Percentiles rank a stretch among this genome's conserved stretches.
phyloP scores from a whole-genome alignment of 192 early-diverging fungal species.

The Gryganskiella cystojenkinii region DNA sequence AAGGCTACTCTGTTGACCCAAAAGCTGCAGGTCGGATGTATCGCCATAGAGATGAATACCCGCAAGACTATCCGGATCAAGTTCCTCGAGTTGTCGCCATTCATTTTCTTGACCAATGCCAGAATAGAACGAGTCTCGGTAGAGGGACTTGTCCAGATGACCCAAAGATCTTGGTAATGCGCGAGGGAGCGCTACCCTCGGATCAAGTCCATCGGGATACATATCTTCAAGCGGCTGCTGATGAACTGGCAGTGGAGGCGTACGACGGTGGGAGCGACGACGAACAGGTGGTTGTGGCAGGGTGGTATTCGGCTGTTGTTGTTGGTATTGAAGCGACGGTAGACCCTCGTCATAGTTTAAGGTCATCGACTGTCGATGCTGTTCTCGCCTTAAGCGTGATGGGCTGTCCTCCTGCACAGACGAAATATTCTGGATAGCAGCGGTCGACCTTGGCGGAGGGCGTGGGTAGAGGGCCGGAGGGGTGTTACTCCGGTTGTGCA shows the following conservation, averaged over 20 bases:
- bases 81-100: conserved; percentile 37
- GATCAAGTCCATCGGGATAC: conserved; percentile 39
- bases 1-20: not conserved
- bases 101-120: conserved; percentile 46
- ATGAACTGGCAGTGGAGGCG: not conserved
- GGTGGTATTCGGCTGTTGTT: too few species aligned
- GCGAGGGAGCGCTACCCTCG: conserved; percentile 41
- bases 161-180: conserved; percentile 25
- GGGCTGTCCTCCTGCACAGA: too few species aligned
- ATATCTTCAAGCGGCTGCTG: conserved; percentile 1
- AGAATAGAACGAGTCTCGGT: conserved; percentile 47
- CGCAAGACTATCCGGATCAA: conserved; percentile 34
- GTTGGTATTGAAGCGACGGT: too few species aligned
- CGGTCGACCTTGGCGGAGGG: too few species aligned
- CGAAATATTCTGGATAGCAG: too few species aligned
- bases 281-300: not conserved
- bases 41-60: conserved; percentile 44
- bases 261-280: not conserved
- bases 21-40: conserved; percentile 10
- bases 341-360: too few species aligned
- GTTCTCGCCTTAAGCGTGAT: too few species aligned
- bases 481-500: not conserved
- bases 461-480: too few species aligned
- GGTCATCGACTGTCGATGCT: too few species aligned
- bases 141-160: conserved; percentile 13